These are phyloP conservation scores for Rhexocercosporidium sp. DNA, from an alignment of 2,329 filamentous ascomycete genomes.

Conservation along the genomic window DNA sequence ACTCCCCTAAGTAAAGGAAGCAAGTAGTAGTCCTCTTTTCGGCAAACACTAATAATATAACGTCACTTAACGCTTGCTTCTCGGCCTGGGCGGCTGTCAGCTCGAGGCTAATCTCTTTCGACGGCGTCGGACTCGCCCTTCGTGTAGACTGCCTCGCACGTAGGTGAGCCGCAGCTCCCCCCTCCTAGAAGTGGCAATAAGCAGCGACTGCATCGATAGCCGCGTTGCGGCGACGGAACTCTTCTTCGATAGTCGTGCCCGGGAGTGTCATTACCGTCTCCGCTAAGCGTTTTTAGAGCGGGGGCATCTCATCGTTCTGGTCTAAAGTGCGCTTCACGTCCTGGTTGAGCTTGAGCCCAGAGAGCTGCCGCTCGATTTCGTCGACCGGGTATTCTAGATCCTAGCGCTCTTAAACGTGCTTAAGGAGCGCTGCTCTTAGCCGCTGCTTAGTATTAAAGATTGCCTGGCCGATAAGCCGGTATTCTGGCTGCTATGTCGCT, in stretches of 20 bases:
- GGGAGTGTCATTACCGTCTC: constrained; percentile 38
- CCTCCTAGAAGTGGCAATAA: constrained; percentile 34
- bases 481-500: constrained; percentile 21
- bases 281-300: constrained; percentile 36
- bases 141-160: constrained; percentile 23
- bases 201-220: constrained; percentile 39
- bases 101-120: constrained; percentile 27
- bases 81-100: constrained; percentile 28
- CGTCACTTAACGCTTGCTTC: constrained; percentile 32
- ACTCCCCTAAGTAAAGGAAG: constrained; percentile 31
- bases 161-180: constrained; percentile 25
- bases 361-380: constrained; percentile 33
- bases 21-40: constrained; percentile 31
- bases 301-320: constrained; percentile 29
- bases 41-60: constrained; percentile 32
- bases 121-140: constrained; percentile 22
- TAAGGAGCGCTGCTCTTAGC: constrained; percentile 24
- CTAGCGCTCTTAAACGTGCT: constrained; percentile 21
- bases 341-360: constrained; percentile 21
- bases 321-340: constrained; percentile 15
- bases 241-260: constrained; percentile 28
- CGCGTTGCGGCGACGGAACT: constrained; percentile 32
- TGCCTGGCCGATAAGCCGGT: constrained; percentile 18
- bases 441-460: constrained; percentile 29
- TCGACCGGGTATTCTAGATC: constrained; percentile 30